phyloP scores from a whole-genome alignment of 768 basidiomycete species.

The Sistotremastrum suecicum region DNA sequence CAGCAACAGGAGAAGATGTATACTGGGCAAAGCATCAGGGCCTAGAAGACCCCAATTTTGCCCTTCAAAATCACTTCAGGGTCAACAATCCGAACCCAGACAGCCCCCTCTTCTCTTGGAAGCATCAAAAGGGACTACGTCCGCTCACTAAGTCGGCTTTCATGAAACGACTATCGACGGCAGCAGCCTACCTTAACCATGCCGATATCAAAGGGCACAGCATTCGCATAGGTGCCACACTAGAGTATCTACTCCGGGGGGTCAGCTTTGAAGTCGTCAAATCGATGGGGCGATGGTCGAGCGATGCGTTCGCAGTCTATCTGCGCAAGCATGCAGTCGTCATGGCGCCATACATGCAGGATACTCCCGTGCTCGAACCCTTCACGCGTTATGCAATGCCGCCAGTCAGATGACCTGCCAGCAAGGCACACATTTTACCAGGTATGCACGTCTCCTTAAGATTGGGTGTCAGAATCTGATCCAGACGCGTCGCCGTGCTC shows the following conservation, averaged over 20 bases:
- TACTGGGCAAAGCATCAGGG: conserved; percentile 18
- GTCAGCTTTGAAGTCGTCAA: conserved; percentile 20
- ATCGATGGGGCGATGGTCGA: conserved; percentile 20
- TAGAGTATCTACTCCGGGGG: conserved; percentile 15
- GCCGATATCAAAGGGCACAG: conserved; percentile 3
- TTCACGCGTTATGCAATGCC: conserved; percentile 4
- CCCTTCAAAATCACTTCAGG: conserved; percentile 14
- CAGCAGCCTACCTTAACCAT: too few species aligned
- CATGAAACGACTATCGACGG: too few species aligned
- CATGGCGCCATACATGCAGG: conserved; percentile 16
- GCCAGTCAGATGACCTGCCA: background rate
- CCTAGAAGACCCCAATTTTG: conserved; percentile 11
- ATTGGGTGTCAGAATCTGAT: too few species aligned
- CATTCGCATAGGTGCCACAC: conserved; percentile 16
- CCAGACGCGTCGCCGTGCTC: too few species aligned
- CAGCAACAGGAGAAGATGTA: conserved; percentile 20
- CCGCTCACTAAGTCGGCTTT: too few species aligned
- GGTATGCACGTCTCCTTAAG: too few species aligned
- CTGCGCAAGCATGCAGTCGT: conserved; percentile 16
- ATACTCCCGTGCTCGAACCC: too few species aligned
- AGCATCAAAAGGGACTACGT: too few species aligned
- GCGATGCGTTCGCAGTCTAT: conserved; percentile 18
- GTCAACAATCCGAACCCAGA: conserved; percentile 19
- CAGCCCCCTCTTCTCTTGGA: too few species aligned
- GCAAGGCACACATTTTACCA: too few species aligned